Evolutionary conservation across 371 early-diverging fungal genomes (phyloP).

Genomic region (Mucor mucedo): DNA sequence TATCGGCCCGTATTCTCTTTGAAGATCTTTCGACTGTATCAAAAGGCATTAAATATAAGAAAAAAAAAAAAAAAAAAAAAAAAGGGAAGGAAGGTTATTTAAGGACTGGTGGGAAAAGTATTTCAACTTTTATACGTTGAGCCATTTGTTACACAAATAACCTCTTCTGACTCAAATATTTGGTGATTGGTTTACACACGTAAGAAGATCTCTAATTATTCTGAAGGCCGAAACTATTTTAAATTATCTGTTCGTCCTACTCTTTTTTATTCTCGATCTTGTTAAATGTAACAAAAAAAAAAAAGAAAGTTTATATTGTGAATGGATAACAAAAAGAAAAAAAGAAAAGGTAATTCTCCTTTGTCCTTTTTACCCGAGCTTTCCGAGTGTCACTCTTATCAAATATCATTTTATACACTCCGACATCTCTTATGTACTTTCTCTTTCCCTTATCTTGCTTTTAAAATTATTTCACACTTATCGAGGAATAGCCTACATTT

Average conservation of each 20-base stretch:
- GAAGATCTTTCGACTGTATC: constrained; percentile 35
- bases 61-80: constrained; percentile 1
- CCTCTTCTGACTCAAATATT: constrained; percentile 24
- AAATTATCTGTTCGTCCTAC: too few relatives aligned
- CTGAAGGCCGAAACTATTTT: background rate
- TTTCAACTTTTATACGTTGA: constrained; percentile 5
- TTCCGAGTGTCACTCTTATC: constrained; percentile 17
- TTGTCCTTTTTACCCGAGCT: constrained; percentile 12
- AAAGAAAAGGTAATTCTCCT: too few relatives aligned
- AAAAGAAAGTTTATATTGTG: background rate
- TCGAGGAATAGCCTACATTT: too few relatives aligned
- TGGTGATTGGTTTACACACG: constrained; percentile 6
- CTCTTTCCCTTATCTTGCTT: background rate
- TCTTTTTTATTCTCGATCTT: too few relatives aligned
- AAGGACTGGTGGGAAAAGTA: constrained; percentile 31
- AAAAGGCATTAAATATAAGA: constrained; percentile 28
- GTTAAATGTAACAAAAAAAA: background rate
- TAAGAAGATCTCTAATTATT: too few relatives aligned
- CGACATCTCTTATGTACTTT: background rate
- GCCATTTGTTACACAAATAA: constrained; percentile 25
- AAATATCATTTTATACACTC: background rate
- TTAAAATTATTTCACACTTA: too few relatives aligned
- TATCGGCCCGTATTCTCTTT: constrained; percentile 29
- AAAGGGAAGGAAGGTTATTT: constrained; percentile 2
- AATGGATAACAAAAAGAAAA: too few relatives aligned